Base-by-base conservation (phyloP, 768 basidiomycete species). In the Tulasnella sp. region DNA sequence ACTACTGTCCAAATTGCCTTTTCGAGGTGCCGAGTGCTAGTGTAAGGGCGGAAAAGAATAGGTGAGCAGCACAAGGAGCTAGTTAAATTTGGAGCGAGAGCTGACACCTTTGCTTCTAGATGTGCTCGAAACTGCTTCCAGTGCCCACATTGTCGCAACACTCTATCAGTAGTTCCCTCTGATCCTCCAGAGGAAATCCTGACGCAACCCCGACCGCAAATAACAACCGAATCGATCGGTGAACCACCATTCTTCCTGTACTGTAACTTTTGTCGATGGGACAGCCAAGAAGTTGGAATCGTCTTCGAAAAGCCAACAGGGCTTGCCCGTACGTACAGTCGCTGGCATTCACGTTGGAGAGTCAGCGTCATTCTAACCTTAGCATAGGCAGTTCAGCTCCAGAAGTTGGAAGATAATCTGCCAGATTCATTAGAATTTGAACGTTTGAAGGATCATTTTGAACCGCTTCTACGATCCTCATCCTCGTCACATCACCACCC, bases 1-100 rank as follows among this genome's bases (percentile, higher is more conserved):
- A 99, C 85, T 98, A 95, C 85, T 99, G 98, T 84, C 98, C 98
- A 42, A 97, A 97, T 85, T 99, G 98, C 85, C 88, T 98, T 24
- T 99, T 99, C 85, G 98, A 99, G 84, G 98, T 99, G 16, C 97
- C 98, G 0, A 96, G 93, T 84, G 98, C 98, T 2, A 98, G 96
- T 83, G 98, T 99, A n/a, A 89, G 98, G 77, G 96, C 94, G 18
- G 98, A 99, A 86, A 97, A 96, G 89, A 98, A 98, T 83, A 89
- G 97, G 97, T 94, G 81, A 82, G 86, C 81, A 42, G 27, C 36
- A 46, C 38, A n/a, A 71, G 21, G n/a, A 12, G 46, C 58, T n/a
- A n/a, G 19, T 68, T 62, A 73, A 34, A 5, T 73, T 46, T 46
- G 19, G 74, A 44, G n/a, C 58, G 68, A 36, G 42, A 42, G 27